These are phyloP conservation scores for Cytidiella melzeri DNA, from an alignment of 768 basidiomycete genomes.

Conservation along the genomic window DNA sequence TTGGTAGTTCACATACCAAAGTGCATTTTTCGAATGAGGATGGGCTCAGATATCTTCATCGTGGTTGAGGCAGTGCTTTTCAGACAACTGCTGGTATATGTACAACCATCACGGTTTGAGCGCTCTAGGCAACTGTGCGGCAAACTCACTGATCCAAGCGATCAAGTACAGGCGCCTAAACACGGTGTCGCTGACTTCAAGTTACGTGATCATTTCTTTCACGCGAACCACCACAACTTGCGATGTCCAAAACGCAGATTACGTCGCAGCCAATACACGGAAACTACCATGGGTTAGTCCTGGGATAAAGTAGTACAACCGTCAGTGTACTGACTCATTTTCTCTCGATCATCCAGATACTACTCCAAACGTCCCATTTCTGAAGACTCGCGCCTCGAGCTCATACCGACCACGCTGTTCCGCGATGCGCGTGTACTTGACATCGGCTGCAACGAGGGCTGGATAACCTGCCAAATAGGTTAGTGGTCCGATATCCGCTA, in stretches of 20 bases:
- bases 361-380: constrained; percentile 66
- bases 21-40: too few species aligned
- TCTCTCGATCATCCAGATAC: constrained; percentile 43
- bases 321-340: background rate
- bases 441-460: constrained; percentile 83
- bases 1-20: too few species aligned
- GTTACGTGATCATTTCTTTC: too few species aligned
- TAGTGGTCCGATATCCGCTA: constrained; percentile 9
- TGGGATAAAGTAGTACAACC: background rate
- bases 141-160: too few species aligned
- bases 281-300: constrained; percentile 65
- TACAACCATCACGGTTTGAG: too few species aligned
- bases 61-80: too few species aligned
- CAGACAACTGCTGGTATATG: too few species aligned
- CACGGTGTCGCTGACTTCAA: too few species aligned
- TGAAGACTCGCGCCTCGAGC: constrained; percentile 57
- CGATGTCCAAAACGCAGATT: background rate
- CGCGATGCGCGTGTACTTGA: constrained; percentile 60
- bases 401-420: constrained; percentile 53
- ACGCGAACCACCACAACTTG: too few species aligned
- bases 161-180: too few species aligned
- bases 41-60: too few species aligned
- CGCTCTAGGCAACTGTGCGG: too few species aligned
- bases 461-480: constrained; percentile 87
- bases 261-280: constrained; percentile 46